These are phyloP conservation scores for Blastobotrys raffinosifermentans DNA, from an alignment of 1,139 yeast species.

Conservation along the genomic window DNA sequence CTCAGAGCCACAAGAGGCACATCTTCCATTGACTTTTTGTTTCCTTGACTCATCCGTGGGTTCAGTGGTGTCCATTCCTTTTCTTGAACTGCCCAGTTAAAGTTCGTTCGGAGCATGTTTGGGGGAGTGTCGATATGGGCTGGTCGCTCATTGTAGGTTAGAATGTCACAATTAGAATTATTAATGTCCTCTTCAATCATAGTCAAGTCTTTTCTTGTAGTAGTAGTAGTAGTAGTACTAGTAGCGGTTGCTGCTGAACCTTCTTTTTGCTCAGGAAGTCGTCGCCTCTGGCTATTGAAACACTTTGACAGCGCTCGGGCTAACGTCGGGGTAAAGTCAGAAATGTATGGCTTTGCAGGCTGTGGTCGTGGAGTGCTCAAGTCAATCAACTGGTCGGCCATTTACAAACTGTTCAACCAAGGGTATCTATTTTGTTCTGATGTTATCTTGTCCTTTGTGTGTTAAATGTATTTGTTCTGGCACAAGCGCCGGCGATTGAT, in stretches of 20 bases:
- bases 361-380: constrained; percentile 18
- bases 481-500: too few species aligned
- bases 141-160: too few species aligned
- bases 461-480: too few species aligned
- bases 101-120: too few species aligned
- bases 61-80: too few species aligned
- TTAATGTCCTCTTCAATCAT: constrained; percentile 1
- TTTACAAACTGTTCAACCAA: not conserved
- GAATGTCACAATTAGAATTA: too few species aligned
- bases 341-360: constrained; percentile 7
- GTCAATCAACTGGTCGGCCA: constrained; percentile 18
- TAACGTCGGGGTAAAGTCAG: constrained; percentile 22
- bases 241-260: constrained; percentile 1
- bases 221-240: not conserved
- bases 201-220: not conserved
- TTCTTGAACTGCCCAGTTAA: too few species aligned
- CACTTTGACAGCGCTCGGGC: constrained; percentile 22
- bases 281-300: constrained; percentile 18
- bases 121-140: too few species aligned
- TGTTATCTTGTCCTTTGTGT: too few species aligned
- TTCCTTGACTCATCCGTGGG: too few species aligned
- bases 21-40: too few species aligned
- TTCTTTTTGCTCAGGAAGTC: constrained; percentile 10
- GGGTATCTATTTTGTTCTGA: not conserved
- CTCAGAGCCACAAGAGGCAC: too few species aligned